Percentiles rank a stretch among this genome's conserved stretches.
Conservation (phyloP, 768 basidiomycete species). For the Rhodosporidiobolus odoratus region DNA sequence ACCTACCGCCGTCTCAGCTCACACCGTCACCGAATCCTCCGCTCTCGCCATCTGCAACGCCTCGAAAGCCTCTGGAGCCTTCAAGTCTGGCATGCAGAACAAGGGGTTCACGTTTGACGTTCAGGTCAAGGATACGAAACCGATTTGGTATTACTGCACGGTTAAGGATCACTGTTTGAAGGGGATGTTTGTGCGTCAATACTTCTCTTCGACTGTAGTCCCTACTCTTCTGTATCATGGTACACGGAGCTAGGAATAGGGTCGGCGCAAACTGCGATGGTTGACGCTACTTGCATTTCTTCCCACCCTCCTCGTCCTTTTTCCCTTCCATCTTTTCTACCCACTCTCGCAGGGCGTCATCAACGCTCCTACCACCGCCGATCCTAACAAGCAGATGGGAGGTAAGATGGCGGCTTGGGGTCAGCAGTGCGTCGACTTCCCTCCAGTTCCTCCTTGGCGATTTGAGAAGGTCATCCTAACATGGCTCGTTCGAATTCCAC, state of each 20-base stretch:
- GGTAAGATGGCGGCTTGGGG: background rate
- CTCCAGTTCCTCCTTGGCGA: background rate
- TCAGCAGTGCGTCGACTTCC: background rate
- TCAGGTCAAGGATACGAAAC: background rate
- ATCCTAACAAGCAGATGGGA: background rate
- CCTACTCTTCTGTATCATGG: background rate
- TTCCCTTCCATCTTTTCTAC: too few relatives aligned
- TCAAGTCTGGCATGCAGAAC: conserved; percentile 64
- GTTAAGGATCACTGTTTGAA: conserved; percentile 66
- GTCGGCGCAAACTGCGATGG: too few relatives aligned
- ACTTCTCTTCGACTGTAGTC: too few relatives aligned
- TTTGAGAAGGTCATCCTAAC: background rate
- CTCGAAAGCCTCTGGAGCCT: conserved; percentile 53
- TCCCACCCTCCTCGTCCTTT: too few relatives aligned
- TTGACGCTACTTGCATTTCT: too few relatives aligned
- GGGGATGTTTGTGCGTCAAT: conserved; percentile 44
- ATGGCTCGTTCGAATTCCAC: too few relatives aligned
- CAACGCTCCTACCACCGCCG: conserved; percentile 50
- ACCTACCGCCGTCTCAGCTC: conserved; percentile 51
- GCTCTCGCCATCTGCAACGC: conserved; percentile 67
- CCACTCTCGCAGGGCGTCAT: conserved; percentile 38
- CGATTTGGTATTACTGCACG: conserved; percentile 53
- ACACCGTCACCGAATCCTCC: conserved; percentile 77
- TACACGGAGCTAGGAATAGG: background rate
- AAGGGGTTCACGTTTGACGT: conserved; percentile 41